Percentiles rank a stretch among this genome's conserved stretches.
phyloP scores from a whole-genome alignment of 164 flowering plant species.

The Pachysandra terminalis region DNA sequence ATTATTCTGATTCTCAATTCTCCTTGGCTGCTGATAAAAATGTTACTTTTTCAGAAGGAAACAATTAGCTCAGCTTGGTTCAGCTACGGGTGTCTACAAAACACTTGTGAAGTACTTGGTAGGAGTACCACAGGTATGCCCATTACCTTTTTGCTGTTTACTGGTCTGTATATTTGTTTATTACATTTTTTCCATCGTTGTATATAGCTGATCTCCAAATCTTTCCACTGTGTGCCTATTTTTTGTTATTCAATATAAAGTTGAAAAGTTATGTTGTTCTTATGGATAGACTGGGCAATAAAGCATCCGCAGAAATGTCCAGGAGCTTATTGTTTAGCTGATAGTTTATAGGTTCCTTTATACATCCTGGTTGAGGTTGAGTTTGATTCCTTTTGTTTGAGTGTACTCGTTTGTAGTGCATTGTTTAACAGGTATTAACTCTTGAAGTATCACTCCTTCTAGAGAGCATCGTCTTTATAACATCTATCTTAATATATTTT shows the following conservation, averaged over 20 bases:
- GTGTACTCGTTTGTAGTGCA: neutral
- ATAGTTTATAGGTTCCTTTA: neutral
- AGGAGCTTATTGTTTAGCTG: neutral
- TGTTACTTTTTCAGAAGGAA: conserved; percentile 54
- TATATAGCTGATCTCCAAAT: neutral
- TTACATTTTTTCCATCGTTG: neutral
- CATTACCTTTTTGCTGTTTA: neutral
- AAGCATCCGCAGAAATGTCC: neutral
- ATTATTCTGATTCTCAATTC: neutral
- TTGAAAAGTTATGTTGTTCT: neutral
- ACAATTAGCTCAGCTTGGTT: conserved; percentile 91
- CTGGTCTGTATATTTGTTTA: neutral
- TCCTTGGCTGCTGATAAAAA: conserved; percentile 7
- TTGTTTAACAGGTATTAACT: neutral
- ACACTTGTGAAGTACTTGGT: conserved; percentile 95
- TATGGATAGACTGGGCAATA: neutral
- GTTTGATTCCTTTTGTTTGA: neutral
- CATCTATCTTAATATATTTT: neutral
- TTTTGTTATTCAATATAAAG: neutral
- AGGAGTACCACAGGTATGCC: conserved; percentile 89
- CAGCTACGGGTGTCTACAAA: conserved; percentile 93
- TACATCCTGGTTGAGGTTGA: neutral
- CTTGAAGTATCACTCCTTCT: neutral
- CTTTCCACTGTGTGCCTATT: neutral
- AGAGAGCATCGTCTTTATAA: no score